Evolutionary conservation across 1,139 yeast genomes (phyloP), one percentile per base, ranked within the genome.

Genomic region (Debaryomycetaceae sp.): DNA sequence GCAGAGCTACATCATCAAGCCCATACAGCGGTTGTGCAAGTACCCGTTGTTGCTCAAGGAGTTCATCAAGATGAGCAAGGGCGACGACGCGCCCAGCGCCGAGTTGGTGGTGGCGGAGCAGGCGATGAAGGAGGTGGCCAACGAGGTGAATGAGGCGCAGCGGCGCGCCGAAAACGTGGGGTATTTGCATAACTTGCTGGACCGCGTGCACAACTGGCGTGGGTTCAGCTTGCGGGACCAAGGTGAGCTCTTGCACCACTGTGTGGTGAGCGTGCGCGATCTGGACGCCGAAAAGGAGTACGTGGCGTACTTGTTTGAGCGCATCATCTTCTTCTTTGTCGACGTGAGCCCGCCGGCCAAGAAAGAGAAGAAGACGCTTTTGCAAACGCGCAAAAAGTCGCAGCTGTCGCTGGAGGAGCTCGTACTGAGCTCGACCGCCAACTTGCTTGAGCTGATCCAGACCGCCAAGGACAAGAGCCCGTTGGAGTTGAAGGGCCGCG

Each of bases 1-100:
- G 33, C 97, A 86, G 49, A 81, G 94, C 32, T 84, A 84, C 53
- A 69, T 93, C 29, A 75, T 91, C 45, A 91, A 91, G 54, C 99
- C 99, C 0, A 86, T 91, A 25, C 99, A 91, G 62, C 74, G 98
- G 44, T 70, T 91, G 18, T 86, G 96, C 65, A 86, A 89, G 55
- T 91, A 91, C 53, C 98, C 98, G 2, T 60, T 93, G 30, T 64
- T 91, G 29, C 59, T 91, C 36, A 77, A 75, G 42, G 94, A 86
- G 48, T 66, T 93, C 36, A 56, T 84, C 28, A 88, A 88, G 50
- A 54, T 66, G 29, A 74, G 49, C 11, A 32, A 42, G 5, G 28
- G 23, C 6, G 25, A 50, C 62, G 6, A 53, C 53, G 75, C 82
- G 4, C 71, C 75, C 38, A 78, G 75, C 44, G 75, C 71, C 36